Conservation (phyloP, 73 alveolate species). For the Uronychia setigera region DNA sequence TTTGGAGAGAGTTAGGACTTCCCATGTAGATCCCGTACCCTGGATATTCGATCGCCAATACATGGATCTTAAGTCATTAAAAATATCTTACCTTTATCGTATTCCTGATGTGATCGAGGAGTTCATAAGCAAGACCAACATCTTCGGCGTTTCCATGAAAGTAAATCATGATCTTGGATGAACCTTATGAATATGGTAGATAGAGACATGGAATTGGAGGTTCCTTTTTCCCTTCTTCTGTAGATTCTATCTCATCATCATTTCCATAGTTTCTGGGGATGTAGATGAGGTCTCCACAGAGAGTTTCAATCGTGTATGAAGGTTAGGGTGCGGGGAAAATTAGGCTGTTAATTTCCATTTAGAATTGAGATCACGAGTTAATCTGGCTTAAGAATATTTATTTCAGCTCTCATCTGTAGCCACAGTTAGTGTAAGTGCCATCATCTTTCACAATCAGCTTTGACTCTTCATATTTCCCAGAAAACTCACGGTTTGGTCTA, state of each 20-base stretch:
- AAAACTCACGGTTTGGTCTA: slow-evolving; percentile 38
- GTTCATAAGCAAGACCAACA: slow-evolving; percentile 72
- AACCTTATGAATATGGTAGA: slow-evolving; percentile 40
- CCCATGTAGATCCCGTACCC: slow-evolving; percentile 75
- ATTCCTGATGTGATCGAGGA: slow-evolving; percentile 68
- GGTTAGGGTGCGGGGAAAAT: background rate
- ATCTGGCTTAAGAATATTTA: no score
- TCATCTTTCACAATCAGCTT: slow-evolving; percentile 37
- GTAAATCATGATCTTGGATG: slow-evolving; percentile 67
- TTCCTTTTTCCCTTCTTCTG: background rate
- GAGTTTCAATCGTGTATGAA: background rate
- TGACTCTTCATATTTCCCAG: slow-evolving; percentile 16
- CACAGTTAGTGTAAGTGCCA: slow-evolving; percentile 39
- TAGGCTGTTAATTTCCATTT: background rate
- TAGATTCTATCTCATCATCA: background rate
- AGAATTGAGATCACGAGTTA: no score
- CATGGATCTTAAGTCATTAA: slow-evolving; percentile 57
- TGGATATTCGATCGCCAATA: slow-evolving; percentile 74
- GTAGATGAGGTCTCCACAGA: background rate
- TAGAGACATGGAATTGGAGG: slow-evolving; percentile 57
- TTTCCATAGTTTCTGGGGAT: background rate
- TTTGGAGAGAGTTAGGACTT: slow-evolving; percentile 43
- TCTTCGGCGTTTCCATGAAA: slow-evolving; percentile 94
- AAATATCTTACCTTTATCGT: slow-evolving; percentile 21
- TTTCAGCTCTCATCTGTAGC: slow-evolving; percentile 35